Base-by-base conservation (phyloP, 805 yeast species). In the Starmerella potacharoeniae region DNA sequence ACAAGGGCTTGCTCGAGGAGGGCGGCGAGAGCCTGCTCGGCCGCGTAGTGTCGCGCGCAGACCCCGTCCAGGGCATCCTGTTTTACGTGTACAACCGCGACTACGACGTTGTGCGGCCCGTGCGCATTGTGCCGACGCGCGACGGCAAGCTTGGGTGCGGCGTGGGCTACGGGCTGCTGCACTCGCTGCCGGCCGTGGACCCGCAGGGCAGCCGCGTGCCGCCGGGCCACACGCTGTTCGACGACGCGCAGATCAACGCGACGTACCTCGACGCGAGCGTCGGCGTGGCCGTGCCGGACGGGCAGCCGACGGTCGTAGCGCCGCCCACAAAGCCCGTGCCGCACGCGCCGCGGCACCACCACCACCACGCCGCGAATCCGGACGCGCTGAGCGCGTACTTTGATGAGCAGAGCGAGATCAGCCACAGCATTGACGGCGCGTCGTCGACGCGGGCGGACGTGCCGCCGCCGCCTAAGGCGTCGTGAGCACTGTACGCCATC, bases 101-200 rank as follows among this genome's bases (percentile, higher is more conserved):
- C 64, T 84, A 81, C 64, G 93, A 91, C 66, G 76, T 84, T 13
- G 82, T 88, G 41, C 77, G 98, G 62, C 95, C 96, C 0, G 90
- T 91, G 4, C 81, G 86, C 0, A 86, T 90, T n/a, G 73, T 78
- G 53, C 84, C 87, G 3, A 72, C 77, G n/a, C 75, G 77, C n/a
- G 68, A 72, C 16, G 86, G 93, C 88, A 87, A 89, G n/a, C 71
- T 91, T 39, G 98, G 98, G 2, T 89, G 96, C 70, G 95, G 90
- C 60, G 95, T 91, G 17, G 97, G 97, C 0, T 90, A 89, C 64
- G 98, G 98, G 0, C 75, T 85, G 51, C 72, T 91, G 51, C 97
- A 91, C 66, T 73, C 93, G 57, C 70, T 86, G n/a, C 96, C 97
- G 1, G 79, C 81, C 55, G 84, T 80, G 5, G 65, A 42, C 9